Conservation (phyloP, 2,329 filamentous ascomycete species). For the Ceratocystis cacaofunesta region DNA sequence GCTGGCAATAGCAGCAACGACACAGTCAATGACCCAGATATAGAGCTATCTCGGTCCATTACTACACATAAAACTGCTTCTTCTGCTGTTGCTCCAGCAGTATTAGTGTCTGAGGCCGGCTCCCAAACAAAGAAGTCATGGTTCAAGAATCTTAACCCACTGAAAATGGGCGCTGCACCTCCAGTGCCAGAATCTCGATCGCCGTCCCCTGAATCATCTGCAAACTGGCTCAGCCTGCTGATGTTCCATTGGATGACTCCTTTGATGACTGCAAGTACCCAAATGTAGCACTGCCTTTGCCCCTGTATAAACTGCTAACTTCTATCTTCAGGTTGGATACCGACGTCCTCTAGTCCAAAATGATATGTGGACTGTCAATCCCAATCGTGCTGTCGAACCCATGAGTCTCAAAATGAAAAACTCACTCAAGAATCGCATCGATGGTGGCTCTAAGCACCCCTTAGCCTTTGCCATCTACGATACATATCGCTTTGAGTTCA, state of each 20-base stretch:
- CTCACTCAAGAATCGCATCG: slow-evolving; percentile 54
- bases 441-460: slow-evolving; percentile 55
- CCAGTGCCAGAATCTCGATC: slow-evolving; percentile 38
- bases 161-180: slow-evolving; percentile 43
- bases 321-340: slow-evolving; percentile 56
- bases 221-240: slow-evolving; percentile 57
- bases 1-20: background rate
- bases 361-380: slow-evolving; percentile 84
- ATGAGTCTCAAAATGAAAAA: slow-evolving; percentile 51
- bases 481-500: slow-evolving; percentile 71
- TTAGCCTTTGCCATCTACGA: slow-evolving; percentile 73
- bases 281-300: background rate
- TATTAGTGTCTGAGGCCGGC: background rate
- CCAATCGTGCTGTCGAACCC: slow-evolving; percentile 54
- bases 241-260: slow-evolving; percentile 86
- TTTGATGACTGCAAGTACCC: slow-evolving; percentile 54
- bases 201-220: slow-evolving; percentile 54
- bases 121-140: slow-evolving; percentile 30
- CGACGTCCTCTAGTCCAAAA: slow-evolving; percentile 66
- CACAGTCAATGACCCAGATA: background rate
- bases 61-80: background rate
- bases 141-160: slow-evolving; percentile 46
- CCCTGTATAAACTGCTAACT: slow-evolving; percentile 1
- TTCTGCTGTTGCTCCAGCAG: background rate
- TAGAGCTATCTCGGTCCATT: background rate